Conservation (phyloP, 2,329 filamentous ascomycete species). For the Fusarium bulbicola region DNA sequence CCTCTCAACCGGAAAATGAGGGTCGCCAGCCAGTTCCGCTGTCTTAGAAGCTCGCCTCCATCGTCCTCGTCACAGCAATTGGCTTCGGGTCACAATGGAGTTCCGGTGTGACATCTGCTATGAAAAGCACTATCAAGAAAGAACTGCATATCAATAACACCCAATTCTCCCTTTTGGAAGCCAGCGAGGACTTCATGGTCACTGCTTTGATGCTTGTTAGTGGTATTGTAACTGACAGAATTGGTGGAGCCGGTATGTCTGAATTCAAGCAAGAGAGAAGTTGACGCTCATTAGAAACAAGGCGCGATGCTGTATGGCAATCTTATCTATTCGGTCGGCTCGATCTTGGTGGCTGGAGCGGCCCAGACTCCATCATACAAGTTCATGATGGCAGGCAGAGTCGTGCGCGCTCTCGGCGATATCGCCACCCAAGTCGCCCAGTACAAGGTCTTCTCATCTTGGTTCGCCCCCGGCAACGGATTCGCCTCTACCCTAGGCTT, state of each 20-base stretch:
- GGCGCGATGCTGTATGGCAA: conserved; percentile 60
- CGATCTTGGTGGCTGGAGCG: conserved; percentile 65
- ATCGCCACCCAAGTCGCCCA: conserved; percentile 70
- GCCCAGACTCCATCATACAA: conserved; percentile 63
- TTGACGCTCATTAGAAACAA: neutral
- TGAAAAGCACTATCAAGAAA: conserved; percentile 69
- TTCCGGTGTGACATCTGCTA: conserved; percentile 64
- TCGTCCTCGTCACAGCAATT: conserved; percentile 60
- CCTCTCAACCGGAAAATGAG: neutral
- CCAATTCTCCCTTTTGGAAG: conserved; percentile 65
- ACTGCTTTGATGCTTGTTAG: conserved; percentile 62
- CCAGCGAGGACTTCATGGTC: conserved; percentile 69
- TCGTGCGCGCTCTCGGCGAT: conserved; percentile 66
- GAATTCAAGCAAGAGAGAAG: fast-evolving
- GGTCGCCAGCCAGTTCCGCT: neutral
- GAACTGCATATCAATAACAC: conserved; percentile 67
- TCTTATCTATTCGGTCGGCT: conserved; percentile 63
- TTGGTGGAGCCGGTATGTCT: conserved; percentile 60
- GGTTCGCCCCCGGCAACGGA: conserved; percentile 68
- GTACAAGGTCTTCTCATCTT: conserved; percentile 70
- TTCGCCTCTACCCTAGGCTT: conserved; percentile 69
- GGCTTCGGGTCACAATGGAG: conserved; percentile 69
- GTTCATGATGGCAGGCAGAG: conserved; percentile 66
- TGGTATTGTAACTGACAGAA: conserved; percentile 64
- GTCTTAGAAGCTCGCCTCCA: conserved; percentile 45